A percentile compares a stretch with the other conserved stretches of the same genome.
phyloP scores from a whole-genome alignment of 371 early-diverging fungal genomes.

The Mortierella sp. region DNA sequence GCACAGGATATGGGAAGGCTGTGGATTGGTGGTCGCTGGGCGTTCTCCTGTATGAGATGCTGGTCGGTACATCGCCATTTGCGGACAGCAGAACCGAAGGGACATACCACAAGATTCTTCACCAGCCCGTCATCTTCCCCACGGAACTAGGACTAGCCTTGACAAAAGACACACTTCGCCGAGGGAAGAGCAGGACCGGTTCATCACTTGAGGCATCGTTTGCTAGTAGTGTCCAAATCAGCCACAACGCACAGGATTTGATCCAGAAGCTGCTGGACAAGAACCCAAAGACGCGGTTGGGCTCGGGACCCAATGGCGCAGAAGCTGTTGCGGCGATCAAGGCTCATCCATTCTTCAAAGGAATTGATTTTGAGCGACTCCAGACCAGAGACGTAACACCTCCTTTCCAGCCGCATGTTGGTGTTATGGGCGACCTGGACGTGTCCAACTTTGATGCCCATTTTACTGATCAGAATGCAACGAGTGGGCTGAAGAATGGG shows the following conservation, averaged over 20 bases:
- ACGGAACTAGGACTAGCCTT: constrained; percentile 5
- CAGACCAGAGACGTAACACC: constrained; percentile 70
- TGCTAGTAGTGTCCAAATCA: constrained; percentile 10
- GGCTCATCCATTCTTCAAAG: constrained; percentile 80
- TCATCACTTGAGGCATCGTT: not conserved
- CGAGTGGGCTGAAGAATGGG: constrained; percentile 7
- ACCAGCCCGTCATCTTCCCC: constrained; percentile 67
- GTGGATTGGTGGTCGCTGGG: constrained; percentile 90
- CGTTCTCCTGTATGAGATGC: constrained; percentile 81
- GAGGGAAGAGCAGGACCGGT: not conserved
- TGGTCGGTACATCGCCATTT: constrained; percentile 75
- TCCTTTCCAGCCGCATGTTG: constrained; percentile 74
- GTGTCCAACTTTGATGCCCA: constrained; percentile 54
- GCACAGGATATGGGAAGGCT: constrained; percentile 67
- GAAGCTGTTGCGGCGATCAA: constrained; percentile 75
- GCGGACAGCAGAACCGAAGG: constrained; percentile 60
- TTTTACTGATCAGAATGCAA: constrained; percentile 40
- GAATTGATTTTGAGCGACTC: constrained; percentile 76
- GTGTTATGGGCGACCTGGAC: constrained; percentile 48
- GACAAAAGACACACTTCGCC: not conserved
- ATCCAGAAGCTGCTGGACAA: constrained; percentile 61
- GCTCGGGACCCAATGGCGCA: constrained; percentile 47
- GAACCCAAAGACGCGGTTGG: constrained; percentile 68
- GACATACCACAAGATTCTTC: constrained; percentile 70
- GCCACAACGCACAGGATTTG: constrained; percentile 57